phyloP scores from a whole-genome alignment of 805 yeast genomes.

The Teunomyces atbi region DNA sequence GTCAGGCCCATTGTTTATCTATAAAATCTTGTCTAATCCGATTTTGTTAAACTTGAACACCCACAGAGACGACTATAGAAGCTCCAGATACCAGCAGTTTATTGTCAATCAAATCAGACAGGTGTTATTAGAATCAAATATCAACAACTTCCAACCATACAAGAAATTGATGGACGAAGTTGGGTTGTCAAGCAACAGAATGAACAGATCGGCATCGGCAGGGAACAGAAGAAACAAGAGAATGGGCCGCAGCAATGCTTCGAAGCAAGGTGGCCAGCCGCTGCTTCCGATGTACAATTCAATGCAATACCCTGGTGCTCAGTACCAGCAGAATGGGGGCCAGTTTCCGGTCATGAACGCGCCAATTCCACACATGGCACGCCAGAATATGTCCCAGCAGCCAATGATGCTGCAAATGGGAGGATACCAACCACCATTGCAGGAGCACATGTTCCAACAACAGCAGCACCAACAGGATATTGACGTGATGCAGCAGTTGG shows the following conservation, averaged over 20 bases:
- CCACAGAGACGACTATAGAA: slow-evolving; percentile 8
- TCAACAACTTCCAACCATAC: slow-evolving; percentile 63
- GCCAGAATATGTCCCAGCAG: background rate
- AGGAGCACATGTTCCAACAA: slow-evolving; percentile 10
- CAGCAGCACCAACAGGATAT: slow-evolving; percentile 22
- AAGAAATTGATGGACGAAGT: slow-evolving; percentile 90
- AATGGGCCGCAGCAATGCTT: slow-evolving; percentile 2
- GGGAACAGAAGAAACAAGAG: slow-evolving; percentile 26
- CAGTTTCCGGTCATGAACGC: background rate
- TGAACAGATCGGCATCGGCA: slow-evolving; percentile 25
- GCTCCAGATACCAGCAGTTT: slow-evolving; percentile 46
- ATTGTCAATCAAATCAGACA: slow-evolving; percentile 61
- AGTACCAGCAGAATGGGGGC: background rate
- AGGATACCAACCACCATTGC: slow-evolving; percentile 6
- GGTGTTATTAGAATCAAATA: slow-evolving; percentile 58
- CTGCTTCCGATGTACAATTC: background rate
- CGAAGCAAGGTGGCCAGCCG: background rate
- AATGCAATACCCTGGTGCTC: slow-evolving; percentile 1
- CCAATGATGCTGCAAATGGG: background rate
- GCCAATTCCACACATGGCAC: background rate
- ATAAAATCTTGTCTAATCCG: slow-evolving; percentile 76
- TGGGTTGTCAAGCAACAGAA: slow-evolving; percentile 53
- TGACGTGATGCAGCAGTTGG: slow-evolving; percentile 45
- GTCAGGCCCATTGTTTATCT: slow-evolving; percentile 58
- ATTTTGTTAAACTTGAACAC: slow-evolving; percentile 38